phyloP scores from a whole-genome alignment of 164 flowering plant species.

The Berberis thunbergii region DNA sequence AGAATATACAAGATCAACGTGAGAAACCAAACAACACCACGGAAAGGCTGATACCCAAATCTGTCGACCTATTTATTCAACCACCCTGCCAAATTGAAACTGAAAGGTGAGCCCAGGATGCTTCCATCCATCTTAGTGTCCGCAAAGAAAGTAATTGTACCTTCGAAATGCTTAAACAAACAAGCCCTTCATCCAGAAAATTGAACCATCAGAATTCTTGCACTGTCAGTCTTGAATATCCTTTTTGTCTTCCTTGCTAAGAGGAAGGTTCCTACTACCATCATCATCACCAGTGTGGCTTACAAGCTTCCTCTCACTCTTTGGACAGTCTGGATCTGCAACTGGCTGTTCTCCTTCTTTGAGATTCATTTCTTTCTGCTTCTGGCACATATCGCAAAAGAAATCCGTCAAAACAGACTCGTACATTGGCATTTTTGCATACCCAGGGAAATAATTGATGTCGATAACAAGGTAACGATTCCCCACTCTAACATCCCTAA shows the following conservation, averaged over 20 bases:
- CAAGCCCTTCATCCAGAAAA: neutral
- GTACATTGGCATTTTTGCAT: slow-evolving; percentile 73
- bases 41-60: slow-evolving; percentile 15
- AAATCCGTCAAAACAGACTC: slow-evolving; percentile 70
- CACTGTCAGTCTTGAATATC: slow-evolving; percentile 13
- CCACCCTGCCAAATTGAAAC: slow-evolving; percentile 15
- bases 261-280: slow-evolving; percentile 16
- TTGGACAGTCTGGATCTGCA: slow-evolving; percentile 11
- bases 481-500: slow-evolving; percentile 55
- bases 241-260: slow-evolving; percentile 14
- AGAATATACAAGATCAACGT: slow-evolving; percentile 25
- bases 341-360: neutral
- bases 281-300: slow-evolving; percentile 21
- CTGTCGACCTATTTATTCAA: slow-evolving; percentile 11
- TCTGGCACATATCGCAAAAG: slow-evolving; percentile 38
- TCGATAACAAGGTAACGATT: slow-evolving; percentile 64
- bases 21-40: slow-evolving; percentile 18
- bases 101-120: neutral
- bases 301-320: slow-evolving; percentile 22
- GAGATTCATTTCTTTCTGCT: slow-evolving; percentile 9
- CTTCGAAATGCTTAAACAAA: neutral
- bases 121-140: neutral
- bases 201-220: neutral
- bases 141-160: neutral
- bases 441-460: slow-evolving; percentile 83